Evolutionary conservation across 2,329 filamentous ascomycete species (phyloP).

Genomic region (Xylariaceae sp.): DNA sequence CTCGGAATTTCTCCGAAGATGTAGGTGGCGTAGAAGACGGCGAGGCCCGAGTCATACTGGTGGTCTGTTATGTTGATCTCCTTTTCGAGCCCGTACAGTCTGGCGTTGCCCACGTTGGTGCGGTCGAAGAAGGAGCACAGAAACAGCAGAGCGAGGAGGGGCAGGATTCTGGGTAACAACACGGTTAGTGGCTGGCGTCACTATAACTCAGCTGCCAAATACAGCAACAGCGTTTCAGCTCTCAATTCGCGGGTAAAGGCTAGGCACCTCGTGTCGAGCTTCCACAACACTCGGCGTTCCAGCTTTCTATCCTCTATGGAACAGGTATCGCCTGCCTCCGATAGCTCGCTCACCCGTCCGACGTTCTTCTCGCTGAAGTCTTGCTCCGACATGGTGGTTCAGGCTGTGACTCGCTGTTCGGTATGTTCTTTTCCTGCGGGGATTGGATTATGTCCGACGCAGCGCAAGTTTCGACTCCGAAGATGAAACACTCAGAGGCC

Average conservation of each 20-base stretch:
- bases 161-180: constrained; percentile 50
- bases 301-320: constrained; percentile 24
- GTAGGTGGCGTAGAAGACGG: constrained; percentile 61
- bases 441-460: no score
- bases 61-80: constrained; percentile 53
- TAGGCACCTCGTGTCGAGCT: constrained; percentile 50
- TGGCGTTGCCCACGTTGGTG: constrained; percentile 69
- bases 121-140: constrained; percentile 61
- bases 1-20: constrained; percentile 59
- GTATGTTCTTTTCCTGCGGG: no score
- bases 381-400: no score
- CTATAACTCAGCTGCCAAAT: no score
- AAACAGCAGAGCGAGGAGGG: constrained; percentile 58
- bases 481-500: no score
- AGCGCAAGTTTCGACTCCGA: no score
- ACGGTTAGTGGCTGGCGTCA: no score
- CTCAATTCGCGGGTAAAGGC: no score
- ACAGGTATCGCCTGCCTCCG: constrained; percentile 23
- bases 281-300: constrained; percentile 43
- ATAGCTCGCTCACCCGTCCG: no score
- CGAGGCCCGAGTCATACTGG: constrained; percentile 60
- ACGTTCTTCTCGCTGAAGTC: no score
- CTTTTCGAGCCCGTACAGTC: constrained; percentile 55
- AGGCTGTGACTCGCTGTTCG: no score
- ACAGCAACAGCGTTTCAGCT: no score